Base-by-base conservation (phyloP, 2,329 filamentous ascomycete genomes). In the Fusarium pseudonygamai region DNA sequence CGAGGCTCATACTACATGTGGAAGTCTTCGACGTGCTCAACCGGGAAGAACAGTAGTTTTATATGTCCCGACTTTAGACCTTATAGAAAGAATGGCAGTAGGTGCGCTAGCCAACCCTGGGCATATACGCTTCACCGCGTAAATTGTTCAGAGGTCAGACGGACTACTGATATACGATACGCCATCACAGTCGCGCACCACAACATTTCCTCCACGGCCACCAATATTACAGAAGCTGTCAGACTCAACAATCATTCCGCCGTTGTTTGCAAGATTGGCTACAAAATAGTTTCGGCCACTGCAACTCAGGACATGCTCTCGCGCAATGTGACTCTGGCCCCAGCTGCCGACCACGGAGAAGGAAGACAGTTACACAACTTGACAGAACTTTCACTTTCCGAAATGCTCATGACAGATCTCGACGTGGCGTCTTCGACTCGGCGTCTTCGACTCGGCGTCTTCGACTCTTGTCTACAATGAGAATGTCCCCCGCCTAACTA, bases 401-500 rank as follows among this genome's bases (percentile, higher is more conserved):
- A 28, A 10, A 46, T 46, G 43, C 43, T 46, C 5, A 46, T 46
- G 24, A 15, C 24, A 20, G 43, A 46, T 1, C 43, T 46, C 0
- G 18, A 28, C 0, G 24, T 5, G 0, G 43, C 43, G 0, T 46
- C 43, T 28, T 28, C 43, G 0, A 10, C 43, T 10, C 1, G n/a
- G n/a, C n/a, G n/a, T n/a, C n/a, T n/a, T n/a, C n/a, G n/a, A n/a
- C n/a, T n/a, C n/a, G 0, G 43, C 43, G 0, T 46, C 43, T 28
- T 28, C 43, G 0, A 10, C 43, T 10, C 1, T 46, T 14, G 3
- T 4, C 0, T 28, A 10, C 7, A 1, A 0, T 2, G 1, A 46
- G 43, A 4, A 46, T 10, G 24, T 46, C 24, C 43, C 43, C 12
- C 0, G 2, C 16, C 1, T 46, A 3, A 10, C 16, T 20, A 2